Conservation (phyloP, 805 yeast species). For the Lachancea sp. region DNA sequence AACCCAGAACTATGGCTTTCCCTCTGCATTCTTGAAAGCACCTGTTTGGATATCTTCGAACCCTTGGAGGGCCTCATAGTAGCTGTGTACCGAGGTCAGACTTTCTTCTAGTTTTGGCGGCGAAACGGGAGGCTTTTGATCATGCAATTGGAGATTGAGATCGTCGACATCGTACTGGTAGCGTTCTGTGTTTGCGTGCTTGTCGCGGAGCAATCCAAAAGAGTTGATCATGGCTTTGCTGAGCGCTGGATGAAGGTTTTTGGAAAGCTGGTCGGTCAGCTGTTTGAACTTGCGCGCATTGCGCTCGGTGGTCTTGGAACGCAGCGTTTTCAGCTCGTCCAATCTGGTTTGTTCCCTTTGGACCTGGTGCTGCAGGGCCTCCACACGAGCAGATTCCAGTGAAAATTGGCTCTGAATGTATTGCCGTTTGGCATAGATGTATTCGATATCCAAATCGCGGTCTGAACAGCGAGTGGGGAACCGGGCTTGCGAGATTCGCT, state of each 20-base stretch:
- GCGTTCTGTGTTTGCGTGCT: constrained; percentile 3
- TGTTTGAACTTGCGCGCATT: constrained; percentile 12
- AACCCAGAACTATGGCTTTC: too few relatives aligned
- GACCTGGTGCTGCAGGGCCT: constrained; percentile 21
- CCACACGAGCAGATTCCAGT: constrained; percentile 20
- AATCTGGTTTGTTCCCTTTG: constrained; percentile 17
- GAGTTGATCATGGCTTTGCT: constrained; percentile 25
- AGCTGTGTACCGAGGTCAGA: constrained; percentile 1
- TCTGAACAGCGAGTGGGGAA: constrained; percentile 23
- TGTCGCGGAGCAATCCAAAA: constrained; percentile 20
- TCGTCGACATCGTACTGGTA: constrained; percentile 8
- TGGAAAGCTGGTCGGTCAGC: constrained; percentile 17
- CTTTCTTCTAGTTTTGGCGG: background rate
- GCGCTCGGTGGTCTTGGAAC: constrained; percentile 8
- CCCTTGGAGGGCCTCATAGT: background rate
- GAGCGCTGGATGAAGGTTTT: constrained; percentile 26
- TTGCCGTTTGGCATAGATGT: constrained; percentile 27
- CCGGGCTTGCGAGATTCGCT: constrained; percentile 16
- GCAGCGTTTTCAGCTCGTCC: constrained; percentile 9
- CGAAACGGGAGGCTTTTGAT: background rate
- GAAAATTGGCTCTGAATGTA: constrained; percentile 23
- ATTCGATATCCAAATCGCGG: constrained; percentile 27
- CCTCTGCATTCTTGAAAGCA: background rate
- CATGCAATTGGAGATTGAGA: constrained; percentile 1
- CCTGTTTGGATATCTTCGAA: background rate